Conservation (phyloP, 2,329 filamentous ascomycete genomes). For the Ascochyta fabae region DNA sequence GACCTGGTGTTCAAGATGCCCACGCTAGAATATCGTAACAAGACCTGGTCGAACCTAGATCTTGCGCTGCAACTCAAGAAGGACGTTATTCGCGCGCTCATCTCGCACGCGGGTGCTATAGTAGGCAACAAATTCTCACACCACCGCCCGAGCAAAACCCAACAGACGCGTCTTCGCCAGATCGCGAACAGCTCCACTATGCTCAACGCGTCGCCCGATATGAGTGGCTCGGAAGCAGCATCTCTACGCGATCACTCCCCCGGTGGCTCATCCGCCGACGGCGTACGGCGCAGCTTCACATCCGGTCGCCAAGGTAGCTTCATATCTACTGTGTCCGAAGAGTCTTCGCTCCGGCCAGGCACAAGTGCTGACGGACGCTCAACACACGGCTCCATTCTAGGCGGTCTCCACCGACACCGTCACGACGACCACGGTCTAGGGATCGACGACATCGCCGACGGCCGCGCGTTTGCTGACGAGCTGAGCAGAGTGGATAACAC, state of each 20-base stretch:
- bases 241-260: constrained; percentile 43
- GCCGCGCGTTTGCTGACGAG: constrained; percentile 46
- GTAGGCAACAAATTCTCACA: constrained; percentile 96
- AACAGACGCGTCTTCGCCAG: constrained; percentile 80
- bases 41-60: constrained; percentile 98
- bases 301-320: constrained; percentile 39
- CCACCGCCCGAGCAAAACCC: constrained; percentile 80
- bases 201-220: constrained; percentile 49
- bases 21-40: constrained; percentile 94
- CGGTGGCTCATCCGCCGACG: constrained; percentile 37
- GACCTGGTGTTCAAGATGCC: constrained; percentile 97
- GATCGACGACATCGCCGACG: constrained; percentile 35
- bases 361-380: constrained; percentile 26
- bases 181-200: constrained; percentile 80
- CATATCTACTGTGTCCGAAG: constrained; percentile 41
- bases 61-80: constrained; percentile 91
- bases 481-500: constrained; percentile 45
- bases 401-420: constrained; percentile 19
- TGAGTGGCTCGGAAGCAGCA: constrained; percentile 41
- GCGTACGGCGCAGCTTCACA: constrained; percentile 38
- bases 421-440: constrained; percentile 22
- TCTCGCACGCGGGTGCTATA: constrained; percentile 94
- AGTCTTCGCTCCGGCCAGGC: constrained; percentile 29
- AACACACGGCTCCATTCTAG: constrained; percentile 36
- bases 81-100: constrained; percentile 89